Conservation (phyloP, 1,139 yeast species). For the Saccharomycopsis hybrid region DNA sequence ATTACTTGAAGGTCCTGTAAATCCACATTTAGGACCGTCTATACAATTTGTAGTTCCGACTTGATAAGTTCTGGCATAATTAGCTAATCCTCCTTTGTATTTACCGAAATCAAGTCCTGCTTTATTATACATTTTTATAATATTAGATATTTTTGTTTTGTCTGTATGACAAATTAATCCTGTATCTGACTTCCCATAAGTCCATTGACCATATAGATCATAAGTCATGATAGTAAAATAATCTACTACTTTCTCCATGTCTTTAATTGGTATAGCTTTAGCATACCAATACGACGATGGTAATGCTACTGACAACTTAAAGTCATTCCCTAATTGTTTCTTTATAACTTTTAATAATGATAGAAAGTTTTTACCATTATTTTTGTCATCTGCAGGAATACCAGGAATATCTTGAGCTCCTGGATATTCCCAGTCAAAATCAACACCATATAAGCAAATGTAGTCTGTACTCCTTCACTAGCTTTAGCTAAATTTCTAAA, state of each 20-base stretch:
- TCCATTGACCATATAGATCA: conserved; percentile 10
- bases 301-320: not conserved
- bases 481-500: conserved; percentile 7
- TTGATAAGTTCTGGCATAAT: conserved; percentile 8
- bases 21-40: conserved; percentile 2
- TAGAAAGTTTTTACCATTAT: conserved; percentile 3
- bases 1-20: conserved; percentile 2
- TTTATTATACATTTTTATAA: conserved; percentile 2
- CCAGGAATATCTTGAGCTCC: conserved; percentile 6
- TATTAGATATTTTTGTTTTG: not conserved
- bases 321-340: not conserved
- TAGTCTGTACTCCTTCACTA: not conserved
- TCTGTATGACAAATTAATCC: conserved; percentile 10
- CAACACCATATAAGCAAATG: conserved; percentile 5
- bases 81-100: conserved; percentile 10
- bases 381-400: not conserved
- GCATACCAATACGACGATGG: conserved; percentile 5
- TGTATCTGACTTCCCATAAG: conserved; percentile 1
- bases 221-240: conserved; percentile 5
- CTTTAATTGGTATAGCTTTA: conserved; percentile 7
- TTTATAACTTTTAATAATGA: not conserved
- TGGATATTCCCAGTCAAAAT: conserved; percentile 11
- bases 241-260: conserved; percentile 10
- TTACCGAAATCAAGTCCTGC: conserved; percentile 4
- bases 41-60: conserved; percentile 1